These are phyloP conservation scores for Metschnikowia bowlesiae DNA, from an alignment of 805 yeast species.

Conservation along the genomic window DNA sequence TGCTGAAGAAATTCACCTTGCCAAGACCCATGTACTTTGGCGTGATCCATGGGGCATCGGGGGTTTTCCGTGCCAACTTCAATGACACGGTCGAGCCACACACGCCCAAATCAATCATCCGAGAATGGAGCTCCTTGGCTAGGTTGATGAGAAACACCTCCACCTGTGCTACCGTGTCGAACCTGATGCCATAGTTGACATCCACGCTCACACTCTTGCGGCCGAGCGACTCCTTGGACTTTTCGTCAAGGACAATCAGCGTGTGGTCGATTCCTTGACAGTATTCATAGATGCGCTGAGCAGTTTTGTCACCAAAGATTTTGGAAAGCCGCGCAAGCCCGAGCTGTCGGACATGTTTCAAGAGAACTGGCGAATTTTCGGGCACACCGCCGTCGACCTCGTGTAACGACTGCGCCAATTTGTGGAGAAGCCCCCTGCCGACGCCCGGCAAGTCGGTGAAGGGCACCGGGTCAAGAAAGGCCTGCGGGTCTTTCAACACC, in stretches of 20 bases:
- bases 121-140: slow-evolving; percentile 51
- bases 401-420: slow-evolving; percentile 35
- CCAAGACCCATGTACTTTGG: slow-evolving; percentile 87
- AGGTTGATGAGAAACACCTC: slow-evolving; percentile 58
- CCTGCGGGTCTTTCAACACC: slow-evolving; percentile 27
- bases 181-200: slow-evolving; percentile 86
- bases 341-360: not conserved
- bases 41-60: slow-evolving; percentile 68
- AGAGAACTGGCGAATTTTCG: not conserved
- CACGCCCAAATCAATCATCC: slow-evolving; percentile 46
- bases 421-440: slow-evolving; percentile 48
- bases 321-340: slow-evolving; percentile 28
- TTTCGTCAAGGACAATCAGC: slow-evolving; percentile 47
- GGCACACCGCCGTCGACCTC: slow-evolving; percentile 14
- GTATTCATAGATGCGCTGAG: slow-evolving; percentile 54
- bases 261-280: slow-evolving; percentile 67
- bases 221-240: slow-evolving; percentile 43
- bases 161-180: slow-evolving; percentile 55
- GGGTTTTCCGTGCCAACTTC: slow-evolving; percentile 60
- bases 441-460: slow-evolving; percentile 56
- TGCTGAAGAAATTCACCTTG: slow-evolving; percentile 58
- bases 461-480: slow-evolving; percentile 33
- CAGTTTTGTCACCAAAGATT: slow-evolving; percentile 67
- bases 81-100: slow-evolving; percentile 58
- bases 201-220: slow-evolving; percentile 83